These are phyloP conservation scores for Blastobotrys attinorum DNA, from an alignment of 805 yeast species.

Conservation along the genomic window DNA sequence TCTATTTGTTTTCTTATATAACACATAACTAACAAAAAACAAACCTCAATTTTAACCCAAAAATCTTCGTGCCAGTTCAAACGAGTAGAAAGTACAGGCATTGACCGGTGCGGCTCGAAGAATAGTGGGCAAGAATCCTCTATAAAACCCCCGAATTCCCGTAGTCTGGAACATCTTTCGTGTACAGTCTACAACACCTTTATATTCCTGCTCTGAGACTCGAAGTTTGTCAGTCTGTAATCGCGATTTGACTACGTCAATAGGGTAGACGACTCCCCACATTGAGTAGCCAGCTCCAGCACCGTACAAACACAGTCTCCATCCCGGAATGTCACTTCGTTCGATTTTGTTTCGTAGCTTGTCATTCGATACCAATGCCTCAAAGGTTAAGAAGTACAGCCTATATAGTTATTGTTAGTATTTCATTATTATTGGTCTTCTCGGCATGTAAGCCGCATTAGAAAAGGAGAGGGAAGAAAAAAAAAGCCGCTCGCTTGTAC, in stretches of 20 bases:
- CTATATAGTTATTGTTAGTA: background rate
- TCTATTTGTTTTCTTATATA: background rate
- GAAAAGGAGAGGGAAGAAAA: too few relatives aligned
- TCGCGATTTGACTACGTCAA: slow-evolving; percentile 85
- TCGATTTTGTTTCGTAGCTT: slow-evolving; percentile 37
- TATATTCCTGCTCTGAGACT: slow-evolving; percentile 51
- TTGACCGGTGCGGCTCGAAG: slow-evolving; percentile 97
- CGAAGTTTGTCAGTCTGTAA: slow-evolving; percentile 69
- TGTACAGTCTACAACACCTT: slow-evolving; percentile 51
- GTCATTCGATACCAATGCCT: slow-evolving; percentile 70
- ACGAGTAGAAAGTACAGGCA: slow-evolving; percentile 92
- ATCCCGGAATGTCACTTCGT: slow-evolving; percentile 76
- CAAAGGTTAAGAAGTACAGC: slow-evolving; percentile 77
- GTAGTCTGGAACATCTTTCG: slow-evolving; percentile 43
- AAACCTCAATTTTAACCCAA: slow-evolving; percentile 18
- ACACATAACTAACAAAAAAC: background rate
- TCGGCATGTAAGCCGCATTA: too few relatives aligned
- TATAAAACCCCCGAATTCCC: slow-evolving; percentile 74
- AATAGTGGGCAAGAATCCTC: slow-evolving; percentile 88
- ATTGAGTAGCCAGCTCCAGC: slow-evolving; percentile 85
- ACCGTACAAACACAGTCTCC: slow-evolving; percentile 81
- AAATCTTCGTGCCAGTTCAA: slow-evolving; percentile 64
- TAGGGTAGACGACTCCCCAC: slow-evolving; percentile 81
- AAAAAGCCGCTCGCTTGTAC: too few relatives aligned
- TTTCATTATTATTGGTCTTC: background rate